Evolutionary conservation across 805 yeast species (phyloP), one percentile per base, ranked within the genome.

Genomic region (Saitoella complicata): DNA sequence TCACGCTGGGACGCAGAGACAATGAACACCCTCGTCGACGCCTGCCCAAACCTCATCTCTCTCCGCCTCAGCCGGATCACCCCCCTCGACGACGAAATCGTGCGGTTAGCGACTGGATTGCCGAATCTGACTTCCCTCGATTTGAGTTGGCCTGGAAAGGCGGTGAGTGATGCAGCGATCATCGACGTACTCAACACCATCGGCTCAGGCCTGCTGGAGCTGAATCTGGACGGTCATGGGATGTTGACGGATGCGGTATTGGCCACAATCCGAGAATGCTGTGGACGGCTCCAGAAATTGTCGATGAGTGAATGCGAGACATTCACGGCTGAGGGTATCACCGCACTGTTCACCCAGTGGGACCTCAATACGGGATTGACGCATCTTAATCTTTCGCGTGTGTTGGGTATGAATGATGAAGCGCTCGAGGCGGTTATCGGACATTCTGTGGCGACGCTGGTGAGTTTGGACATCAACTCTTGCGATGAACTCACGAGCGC

Each of bases 1-100:
- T 95, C 88, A 58, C 67, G 97, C 45, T 78, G 91, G 51, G 70
- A 76, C 9, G 72, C 78, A 46, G 78, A 73, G 41, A 75, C 86
- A 0, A 58, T 88, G 30, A 68, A 75, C 3, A 59, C 76, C 12
- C 56, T 91, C 39, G 64, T 82, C 12, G 80, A 73, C 40, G 71
- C 70, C 45, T 74, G 86, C 56, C 52, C 65, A 0, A 66, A 66
- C 29, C 58, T 91, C 35, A 69, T 68, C n/a, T 62, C 67, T 4
- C 62, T 91, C 37, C 69, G 75, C 34, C 58, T 91, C 30, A 71
- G 80, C 5, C 64, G 88, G 43, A 61, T 91, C 29, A 94, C 85
- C 57, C 87, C 87, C 1, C 59, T 91, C 30, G 70, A 67, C 40
- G 69, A 76, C 53, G 78, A 75, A 39, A 57, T 80, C 37, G 58